Evolutionary conservation across 2,329 filamentous ascomycete genomes (phyloP).

Genomic region (Pezicula rhizophila): DNA sequence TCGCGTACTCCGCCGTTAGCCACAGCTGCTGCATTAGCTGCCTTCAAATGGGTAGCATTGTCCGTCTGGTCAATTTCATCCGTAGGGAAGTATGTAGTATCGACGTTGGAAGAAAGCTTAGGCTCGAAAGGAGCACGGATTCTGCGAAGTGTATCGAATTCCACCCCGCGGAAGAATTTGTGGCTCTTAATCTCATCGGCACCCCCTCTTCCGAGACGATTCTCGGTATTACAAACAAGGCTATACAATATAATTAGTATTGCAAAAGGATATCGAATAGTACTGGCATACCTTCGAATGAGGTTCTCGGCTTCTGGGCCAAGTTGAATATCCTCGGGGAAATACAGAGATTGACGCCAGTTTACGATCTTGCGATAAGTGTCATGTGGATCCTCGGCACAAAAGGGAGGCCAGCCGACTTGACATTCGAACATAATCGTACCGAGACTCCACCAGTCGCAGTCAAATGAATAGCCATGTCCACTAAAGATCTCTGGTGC

Average conservation of each 20-base stretch:
- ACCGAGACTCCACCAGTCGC: slow-evolving; percentile 98
- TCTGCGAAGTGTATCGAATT: slow-evolving; percentile 85
- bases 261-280: neutral
- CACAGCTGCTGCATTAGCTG: slow-evolving; percentile 65
- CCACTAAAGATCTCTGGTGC: slow-evolving; percentile 97
- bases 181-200: slow-evolving; percentile 91
- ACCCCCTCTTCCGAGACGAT: slow-evolving; percentile 80
- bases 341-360: slow-evolving; percentile 92
- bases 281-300: slow-evolving; percentile 68
- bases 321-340: slow-evolving; percentile 89
- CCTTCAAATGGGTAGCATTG: slow-evolving; percentile 79
- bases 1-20: slow-evolving; percentile 53
- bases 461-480: slow-evolving; percentile 92
- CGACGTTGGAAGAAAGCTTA: slow-evolving; percentile 84
- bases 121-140: slow-evolving; percentile 97
- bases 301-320: slow-evolving; percentile 85
- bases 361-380: slow-evolving; percentile 99
- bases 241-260: slow-evolving; percentile 39
- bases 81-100: slow-evolving; percentile 97
- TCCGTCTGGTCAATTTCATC: slow-evolving; percentile 98
- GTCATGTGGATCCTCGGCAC: slow-evolving; percentile 93
- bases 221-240: slow-evolving; percentile 88
- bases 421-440: slow-evolving; percentile 99
- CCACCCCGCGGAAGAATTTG: slow-evolving; percentile 92
- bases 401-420: slow-evolving; percentile 98